Evolutionary conservation across 2,329 filamentous ascomycete genomes (phyloP), one percentile per base, ranked within the genome.

Genomic region (Microcera coccophila): DNA sequence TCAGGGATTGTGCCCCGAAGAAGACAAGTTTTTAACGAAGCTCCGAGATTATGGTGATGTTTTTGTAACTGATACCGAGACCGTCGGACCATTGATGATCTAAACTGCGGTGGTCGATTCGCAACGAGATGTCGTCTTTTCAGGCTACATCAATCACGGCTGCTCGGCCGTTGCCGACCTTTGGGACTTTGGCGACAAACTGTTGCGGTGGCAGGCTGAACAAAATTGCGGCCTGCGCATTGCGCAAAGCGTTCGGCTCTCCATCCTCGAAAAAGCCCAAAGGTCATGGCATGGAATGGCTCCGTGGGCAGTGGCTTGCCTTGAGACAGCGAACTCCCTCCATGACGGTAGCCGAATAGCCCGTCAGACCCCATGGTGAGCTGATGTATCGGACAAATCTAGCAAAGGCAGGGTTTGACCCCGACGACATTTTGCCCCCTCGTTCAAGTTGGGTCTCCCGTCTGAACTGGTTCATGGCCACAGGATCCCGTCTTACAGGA

Each of bases 31-130:
- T 9, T 28, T 33, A 18, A 14, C 17, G 16, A 18, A 21, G n/a
- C 21, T 40, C 32, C 24, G 24, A 20, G 26, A 33, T 17, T 20
- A n/a, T 14, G 8, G 32, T 22, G 26, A 20, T 24, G 24, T 32
- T 39, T 33, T 5, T 26, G 12, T 32, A 9, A 39, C 38, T 7
- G 26, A 32, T 19, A 33, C 38, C 10, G 15, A 33, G 38, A 31
- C 4, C 16, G 38, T 38, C 11, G 38, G 38, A 31, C 26, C 38
- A 17, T 26, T 39, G 18, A 22, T 39, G 9, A 33, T 39, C 24
- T 24, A 33, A 18, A 26, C 26, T 24, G 26, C 38, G 16, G 24
- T 39, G 18, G 17, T 39, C 24, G 17, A 39, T 32, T 12, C 26
- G 24, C 11, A 17, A 14, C 38, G 38, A 31, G 17, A 39, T 20